Evolutionary conservation across 2,329 filamentous ascomycete species (phyloP).

Genomic region (Endocalyx cinctus): DNA sequence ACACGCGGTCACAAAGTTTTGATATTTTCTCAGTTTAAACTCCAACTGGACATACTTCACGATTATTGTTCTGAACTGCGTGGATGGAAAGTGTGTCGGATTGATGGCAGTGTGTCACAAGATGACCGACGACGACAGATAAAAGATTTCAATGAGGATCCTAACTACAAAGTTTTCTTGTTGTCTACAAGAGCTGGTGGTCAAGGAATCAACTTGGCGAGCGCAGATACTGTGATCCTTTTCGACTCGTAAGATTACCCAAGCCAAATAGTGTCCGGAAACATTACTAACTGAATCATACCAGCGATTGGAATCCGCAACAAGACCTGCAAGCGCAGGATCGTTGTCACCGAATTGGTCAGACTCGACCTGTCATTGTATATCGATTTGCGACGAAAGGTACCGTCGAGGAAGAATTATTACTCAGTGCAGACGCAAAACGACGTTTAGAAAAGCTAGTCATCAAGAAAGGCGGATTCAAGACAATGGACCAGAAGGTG

Average conservation of each 20-base stretch:
- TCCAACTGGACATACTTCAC: conserved; percentile 83
- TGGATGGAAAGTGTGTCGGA: conserved; percentile 77
- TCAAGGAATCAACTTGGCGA: conserved; percentile 89
- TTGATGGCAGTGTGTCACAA: conserved; percentile 84
- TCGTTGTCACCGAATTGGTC: conserved; percentile 89
- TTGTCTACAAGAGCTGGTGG: conserved; percentile 88
- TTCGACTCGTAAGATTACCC: conserved; percentile 71
- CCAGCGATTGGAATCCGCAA: conserved; percentile 84
- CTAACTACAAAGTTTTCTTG: conserved; percentile 70
- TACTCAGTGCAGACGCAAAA: conserved; percentile 87
- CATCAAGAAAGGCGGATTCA: conserved; percentile 88
- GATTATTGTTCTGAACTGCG: conserved; percentile 79
- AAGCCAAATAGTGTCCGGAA: too few species aligned
- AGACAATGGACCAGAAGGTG: conserved; percentile 60
- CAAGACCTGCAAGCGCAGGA: conserved; percentile 97
- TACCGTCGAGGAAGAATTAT: conserved; percentile 83
- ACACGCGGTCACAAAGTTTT: conserved; percentile 78
- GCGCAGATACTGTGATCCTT: conserved; percentile 86
- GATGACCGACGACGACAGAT: conserved; percentile 66
- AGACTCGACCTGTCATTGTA: conserved; percentile 85
- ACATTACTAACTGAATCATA: conserved; percentile 8
- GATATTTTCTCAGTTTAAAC: conserved; percentile 96
- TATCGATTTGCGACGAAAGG: conserved; percentile 91
- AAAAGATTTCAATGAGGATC: conserved; percentile 64
- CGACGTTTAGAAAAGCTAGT: conserved; percentile 89